Evolutionary conservation across 75 land plant genomes (phyloP), one percentile per base, ranked within the genome.

Genomic region (Adiantum capillusveneris): DNA sequence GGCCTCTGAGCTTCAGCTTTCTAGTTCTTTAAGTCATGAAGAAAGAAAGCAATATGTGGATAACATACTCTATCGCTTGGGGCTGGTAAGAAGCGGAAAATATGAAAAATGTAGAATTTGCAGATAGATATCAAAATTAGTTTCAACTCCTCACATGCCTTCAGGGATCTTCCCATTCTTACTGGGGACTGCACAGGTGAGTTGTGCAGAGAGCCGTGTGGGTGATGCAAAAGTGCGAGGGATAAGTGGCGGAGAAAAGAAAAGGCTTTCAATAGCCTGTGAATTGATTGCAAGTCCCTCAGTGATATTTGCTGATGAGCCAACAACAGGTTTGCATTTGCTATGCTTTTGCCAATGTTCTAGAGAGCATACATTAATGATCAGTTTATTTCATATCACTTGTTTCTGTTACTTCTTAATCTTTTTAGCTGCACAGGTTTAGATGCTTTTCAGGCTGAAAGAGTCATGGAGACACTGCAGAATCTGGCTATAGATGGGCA

Each of bases 381-480:
- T n/a, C n/a, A n/a, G n/a, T n/a, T n/a, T n/a, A n/a, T n/a, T n/a
- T n/a, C n/a, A n/a, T n/a, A n/a, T n/a, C n/a, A n/a, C n/a, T n/a
- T n/a, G n/a, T n/a, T n/a, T n/a, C n/a, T n/a, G n/a, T n/a, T n/a
- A n/a, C n/a, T n/a, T n/a, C n/a, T n/a, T n/a, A n/a, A n/a, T n/a
- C n/a, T n/a, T 22, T 6, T 3, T 19, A 20, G 5, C 16, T 53
- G 24, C 58, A 51, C 59, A 88, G 97, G 97, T 31, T 76, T 95
- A 51, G 99, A 95, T 82, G 99, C 99, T 31, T 95, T 90, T 60
- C 99, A 95, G 64, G 99, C 99, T 18, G 99, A 95, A 76, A 84
- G 77, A 58, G 99, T 95, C 28, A 87, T 95, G 99, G 99, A 95
- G 72, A 95, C 96, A 29, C 79, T 90, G 13, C 70, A 63, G 31